Conservation (phyloP, 2,329 filamentous ascomycete genomes). For the Ophiostoma pallidulum region DNA sequence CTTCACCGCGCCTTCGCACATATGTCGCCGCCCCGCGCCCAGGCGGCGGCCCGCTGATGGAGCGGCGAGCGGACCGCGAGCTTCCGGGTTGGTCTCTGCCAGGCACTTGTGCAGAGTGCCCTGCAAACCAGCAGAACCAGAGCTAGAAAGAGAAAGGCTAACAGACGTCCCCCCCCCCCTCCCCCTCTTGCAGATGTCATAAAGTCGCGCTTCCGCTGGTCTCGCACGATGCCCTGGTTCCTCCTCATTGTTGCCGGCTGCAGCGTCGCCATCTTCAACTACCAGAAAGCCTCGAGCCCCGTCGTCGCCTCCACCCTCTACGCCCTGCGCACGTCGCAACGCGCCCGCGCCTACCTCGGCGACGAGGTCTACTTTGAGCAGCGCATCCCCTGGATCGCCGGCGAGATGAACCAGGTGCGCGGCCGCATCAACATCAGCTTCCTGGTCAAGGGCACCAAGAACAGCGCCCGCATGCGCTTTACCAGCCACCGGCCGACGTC, state of each 20-base stretch:
- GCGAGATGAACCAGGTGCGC: conserved; percentile 87
- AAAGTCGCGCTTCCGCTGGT: conserved; percentile 48
- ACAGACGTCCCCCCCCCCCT: neutral
- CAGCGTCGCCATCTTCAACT: conserved; percentile 92
- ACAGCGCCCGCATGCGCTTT: conserved; percentile 68
- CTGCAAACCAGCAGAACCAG: too few relatives aligned
- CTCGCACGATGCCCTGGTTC: conserved; percentile 73
- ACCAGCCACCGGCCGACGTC: conserved; percentile 57
- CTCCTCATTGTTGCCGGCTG: conserved; percentile 58
- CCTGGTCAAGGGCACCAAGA: conserved; percentile 70
- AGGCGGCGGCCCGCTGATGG: conserved; percentile 55
- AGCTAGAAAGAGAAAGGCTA: too few relatives aligned
- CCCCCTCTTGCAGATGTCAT: conserved; percentile 28
- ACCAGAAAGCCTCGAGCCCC: conserved; percentile 86
- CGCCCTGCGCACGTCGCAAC: conserved; percentile 70
- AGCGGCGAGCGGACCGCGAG: conserved; percentile 55
- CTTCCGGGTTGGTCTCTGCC: conserved; percentile 56
- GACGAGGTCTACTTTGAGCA: conserved; percentile 77
- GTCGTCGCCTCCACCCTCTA: conserved; percentile 85
- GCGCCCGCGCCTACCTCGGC: conserved; percentile 69
- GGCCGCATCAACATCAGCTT: conserved; percentile 83
- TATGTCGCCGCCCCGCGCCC: conserved; percentile 46
- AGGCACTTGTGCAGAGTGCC: too few relatives aligned
- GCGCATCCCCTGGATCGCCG: conserved; percentile 74
- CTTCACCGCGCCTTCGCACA: conserved; percentile 26